Percentiles rank a stretch among this genome's conserved stretches.
phyloP scores from a whole-genome alignment of 106 monocot species.

The Acorus calamus region DNA sequence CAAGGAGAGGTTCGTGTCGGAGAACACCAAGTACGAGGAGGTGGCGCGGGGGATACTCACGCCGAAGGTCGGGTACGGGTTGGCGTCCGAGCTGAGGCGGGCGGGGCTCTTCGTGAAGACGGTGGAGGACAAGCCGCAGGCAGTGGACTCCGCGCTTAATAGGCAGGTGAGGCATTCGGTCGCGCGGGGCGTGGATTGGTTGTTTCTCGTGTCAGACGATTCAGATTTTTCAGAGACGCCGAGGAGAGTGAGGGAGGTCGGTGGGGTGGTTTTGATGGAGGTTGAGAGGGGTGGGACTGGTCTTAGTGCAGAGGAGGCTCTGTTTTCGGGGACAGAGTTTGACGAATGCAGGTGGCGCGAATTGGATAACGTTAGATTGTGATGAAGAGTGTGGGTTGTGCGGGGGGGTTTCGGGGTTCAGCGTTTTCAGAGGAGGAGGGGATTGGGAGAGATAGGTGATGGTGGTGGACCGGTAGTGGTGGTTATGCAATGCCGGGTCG shows the following conservation, averaged over 20 bases:
- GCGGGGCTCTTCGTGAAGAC: slow-evolving; percentile 77
- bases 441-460: too few species aligned
- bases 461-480: slow-evolving; percentile 13
- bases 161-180: slow-evolving; percentile 73
- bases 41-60: slow-evolving; percentile 53
- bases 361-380: background rate
- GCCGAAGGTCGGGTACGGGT: slow-evolving; percentile 65
- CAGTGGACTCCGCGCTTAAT: slow-evolving; percentile 76
- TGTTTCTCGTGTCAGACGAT: slow-evolving; percentile 88
- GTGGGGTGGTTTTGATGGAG: slow-evolving; percentile 31
- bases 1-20: slow-evolving; percentile 43
- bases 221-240: slow-evolving; percentile 78
- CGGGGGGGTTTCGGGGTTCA: slow-evolving; percentile 10
- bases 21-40: slow-evolving; percentile 74
- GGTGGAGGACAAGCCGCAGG: slow-evolving; percentile 86
- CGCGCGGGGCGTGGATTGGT: slow-evolving; percentile 65
- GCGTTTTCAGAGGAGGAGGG: slow-evolving; percentile 56
- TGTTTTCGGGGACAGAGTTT: slow-evolving; percentile 9
- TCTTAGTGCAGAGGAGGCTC: slow-evolving; percentile 11
- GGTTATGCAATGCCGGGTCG: slow-evolving; percentile 14
- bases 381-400: slow-evolving; percentile 7
- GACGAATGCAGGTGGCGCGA: slow-evolving; percentile 11
- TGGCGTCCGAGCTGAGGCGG: slow-evolving; percentile 68
- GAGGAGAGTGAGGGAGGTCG: slow-evolving; percentile 55
- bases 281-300: slow-evolving; percentile 5